Base-by-base conservation (phyloP, 2,329 filamentous ascomycete species). In the Epichloe bromicola region DNA sequence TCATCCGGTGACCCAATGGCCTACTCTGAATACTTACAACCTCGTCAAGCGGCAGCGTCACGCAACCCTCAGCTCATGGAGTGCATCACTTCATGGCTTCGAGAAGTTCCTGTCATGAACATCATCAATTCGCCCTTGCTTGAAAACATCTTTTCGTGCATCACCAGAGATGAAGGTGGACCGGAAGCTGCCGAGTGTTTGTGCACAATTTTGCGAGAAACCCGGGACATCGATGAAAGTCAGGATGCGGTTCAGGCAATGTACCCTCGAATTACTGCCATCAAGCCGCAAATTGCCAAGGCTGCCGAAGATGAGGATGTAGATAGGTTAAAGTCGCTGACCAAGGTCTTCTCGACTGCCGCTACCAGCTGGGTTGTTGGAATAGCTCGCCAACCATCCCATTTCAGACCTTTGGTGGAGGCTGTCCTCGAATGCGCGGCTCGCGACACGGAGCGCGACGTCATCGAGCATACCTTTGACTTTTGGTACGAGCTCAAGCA, bases 401-500 rank as follows among this genome's bases (percentile, higher is more conserved):
- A 90, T 48, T 97, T 97, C 71, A 79, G 86, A 39, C 81, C 80
- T 11, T 74, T 98, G 5, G 91, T 98, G 11, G 89, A 96, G 61
- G 82, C 86, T 6, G 82, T 98, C 15, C 76, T 97, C n/a, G 90
- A 97, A 69, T 95, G 89, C 62, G 90, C 88, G 54, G 80, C 85
- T 11, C 79, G 86, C 58, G 93, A 98, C 66, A 83, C 82, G 64
- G 91, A 96, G 50, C 82, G 86, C 55, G 93, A 98, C 58, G 88
- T 90, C 4, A 89, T 98, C 56, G 87, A 88, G 50, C 82, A 93
- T 61, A 98, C 94, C 0, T 98, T 98, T 69, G 82, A 82, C 58
- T 97, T 98, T 71, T 98, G 93, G 93, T 97, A 94, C 65, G 93
- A 98, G 64, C 77, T 98, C 45, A 98, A 98, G 73, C 89, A 96